Percentiles rank a stretch among this genome's conserved stretches.
These are phyloP conservation scores for Aspergillus tanneri DNA, from an alignment of 2,329 filamentous ascomycete genomes.

Conservation along the genomic window DNA sequence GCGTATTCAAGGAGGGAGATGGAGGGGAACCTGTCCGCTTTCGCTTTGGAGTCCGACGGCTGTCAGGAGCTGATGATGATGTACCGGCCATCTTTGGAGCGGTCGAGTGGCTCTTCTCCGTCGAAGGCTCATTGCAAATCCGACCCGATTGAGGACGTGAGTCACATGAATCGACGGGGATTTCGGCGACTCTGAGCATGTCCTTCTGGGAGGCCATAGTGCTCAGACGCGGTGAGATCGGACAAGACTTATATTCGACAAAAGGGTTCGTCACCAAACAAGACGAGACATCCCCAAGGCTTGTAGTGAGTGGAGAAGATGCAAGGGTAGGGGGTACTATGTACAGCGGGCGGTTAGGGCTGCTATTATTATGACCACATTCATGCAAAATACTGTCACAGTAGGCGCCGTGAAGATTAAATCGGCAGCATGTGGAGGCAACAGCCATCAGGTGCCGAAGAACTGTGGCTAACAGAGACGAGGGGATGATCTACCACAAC, in stretches of 20 bases:
- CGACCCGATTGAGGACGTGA: no score
- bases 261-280: neutral
- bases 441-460: slow-evolving; percentile 12
- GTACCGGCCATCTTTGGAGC: no score
- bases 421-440: slow-evolving; percentile 30
- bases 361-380: slow-evolving; percentile 13
- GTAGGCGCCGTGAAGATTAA: slow-evolving; percentile 18
- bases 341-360: slow-evolving; percentile 12
- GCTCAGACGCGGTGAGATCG: neutral
- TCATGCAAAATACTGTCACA: slow-evolving; percentile 5
- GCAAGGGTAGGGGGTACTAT: slow-evolving; percentile 12
- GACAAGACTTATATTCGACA: neutral
- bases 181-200: neutral
- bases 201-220: neutral
- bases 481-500: neutral
- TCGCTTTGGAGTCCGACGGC: slow-evolving; percentile 16
- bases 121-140: no score
- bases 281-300: slow-evolving; percentile 2
- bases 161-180: neutral
- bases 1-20: slow-evolving; percentile 29
- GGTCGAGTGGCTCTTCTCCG: no score
- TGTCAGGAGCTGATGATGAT: slow-evolving; percentile 1
- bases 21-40: slow-evolving; percentile 31
- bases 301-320: slow-evolving; percentile 13
- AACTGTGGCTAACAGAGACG: neutral